Percentiles rank a stretch among this genome's conserved stretches.
phyloP scores from a whole-genome alignment of 2,329 filamentous ascomycete genomes.

The Sporothrix pseudoabietina region DNA sequence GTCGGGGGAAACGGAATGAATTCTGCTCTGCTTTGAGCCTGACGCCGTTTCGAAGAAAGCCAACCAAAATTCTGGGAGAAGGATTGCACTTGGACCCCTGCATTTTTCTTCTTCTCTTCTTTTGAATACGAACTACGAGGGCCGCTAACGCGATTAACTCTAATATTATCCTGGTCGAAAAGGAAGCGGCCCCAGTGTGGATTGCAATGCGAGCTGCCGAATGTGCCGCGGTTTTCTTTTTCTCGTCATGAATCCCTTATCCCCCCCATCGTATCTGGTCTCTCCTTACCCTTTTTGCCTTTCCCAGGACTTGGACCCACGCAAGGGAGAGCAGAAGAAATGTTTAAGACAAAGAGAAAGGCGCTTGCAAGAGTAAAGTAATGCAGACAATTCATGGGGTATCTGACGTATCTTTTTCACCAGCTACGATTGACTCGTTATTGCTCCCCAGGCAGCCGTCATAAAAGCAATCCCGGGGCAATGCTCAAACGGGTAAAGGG shows the following conservation, averaged over 20 bases:
- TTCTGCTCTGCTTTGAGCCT: not conserved
- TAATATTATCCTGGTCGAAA: not conserved
- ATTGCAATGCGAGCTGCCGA: not conserved
- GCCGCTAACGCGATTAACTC: not conserved
- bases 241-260: not conserved
- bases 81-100: not conserved
- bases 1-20: not conserved
- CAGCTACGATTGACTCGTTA: not conserved
- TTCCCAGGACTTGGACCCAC: not conserved
- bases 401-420: not conserved
- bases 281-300: not conserved
- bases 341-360: not conserved
- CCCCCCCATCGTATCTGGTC: not conserved
- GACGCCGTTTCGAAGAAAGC: not conserved
- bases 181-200: not conserved
- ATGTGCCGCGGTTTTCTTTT: not conserved
- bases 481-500: not conserved
- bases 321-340: not conserved
- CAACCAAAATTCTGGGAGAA: not conserved
- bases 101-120: not conserved
- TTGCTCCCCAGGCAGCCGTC: not conserved
- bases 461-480: not conserved
- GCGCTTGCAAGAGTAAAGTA: not conserved
- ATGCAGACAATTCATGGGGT: not conserved
- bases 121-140: constrained; percentile 20